Conservation (phyloP, 192 early-diverging fungal genomes). For the Coemansia guatemalensis region DNA sequence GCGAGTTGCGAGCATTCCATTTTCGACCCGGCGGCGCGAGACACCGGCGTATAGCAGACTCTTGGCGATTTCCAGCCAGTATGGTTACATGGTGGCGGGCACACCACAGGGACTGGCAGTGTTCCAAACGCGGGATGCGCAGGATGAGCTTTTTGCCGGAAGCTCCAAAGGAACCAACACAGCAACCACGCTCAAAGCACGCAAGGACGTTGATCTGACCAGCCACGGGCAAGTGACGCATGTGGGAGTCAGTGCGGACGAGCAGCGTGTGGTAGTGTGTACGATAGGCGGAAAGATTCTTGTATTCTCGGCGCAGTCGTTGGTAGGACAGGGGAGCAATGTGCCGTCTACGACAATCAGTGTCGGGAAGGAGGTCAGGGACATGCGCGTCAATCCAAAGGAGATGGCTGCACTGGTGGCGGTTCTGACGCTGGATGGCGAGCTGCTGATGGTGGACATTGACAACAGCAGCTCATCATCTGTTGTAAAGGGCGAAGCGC, state of each 20-base stretch:
- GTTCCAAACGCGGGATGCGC: slow-evolving; percentile 39
- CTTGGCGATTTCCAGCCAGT: slow-evolving; percentile 62
- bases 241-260: slow-evolving; percentile 26
- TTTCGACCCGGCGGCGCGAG: slow-evolving; percentile 30
- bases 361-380: slow-evolving; percentile 55
- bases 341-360: slow-evolving; percentile 40
- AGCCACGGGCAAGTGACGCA: slow-evolving; percentile 45
- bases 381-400: slow-evolving; percentile 65
- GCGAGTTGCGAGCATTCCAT: slow-evolving; percentile 34
- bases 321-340: slow-evolving; percentile 28
- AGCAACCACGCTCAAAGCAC: slow-evolving; percentile 21
- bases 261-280: slow-evolving; percentile 30
- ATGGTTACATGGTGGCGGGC: slow-evolving; percentile 70
- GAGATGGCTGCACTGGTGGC: slow-evolving; percentile 52
- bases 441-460: slow-evolving; percentile 47
- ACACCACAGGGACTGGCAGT: slow-evolving; percentile 45
- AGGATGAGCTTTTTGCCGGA: slow-evolving; percentile 30
- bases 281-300: slow-evolving; percentile 17
- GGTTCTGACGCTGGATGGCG: slow-evolving; percentile 52
- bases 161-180: slow-evolving; percentile 39
- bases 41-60: slow-evolving; percentile 56
- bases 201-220: slow-evolving; percentile 34
- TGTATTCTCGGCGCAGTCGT: slow-evolving; percentile 22
- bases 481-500: slow-evolving; percentile 25
- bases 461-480: slow-evolving; percentile 18